Base-by-base conservation (phyloP, 2,329 filamentous ascomycete genomes). In the Myrmaecium sp. region DNA sequence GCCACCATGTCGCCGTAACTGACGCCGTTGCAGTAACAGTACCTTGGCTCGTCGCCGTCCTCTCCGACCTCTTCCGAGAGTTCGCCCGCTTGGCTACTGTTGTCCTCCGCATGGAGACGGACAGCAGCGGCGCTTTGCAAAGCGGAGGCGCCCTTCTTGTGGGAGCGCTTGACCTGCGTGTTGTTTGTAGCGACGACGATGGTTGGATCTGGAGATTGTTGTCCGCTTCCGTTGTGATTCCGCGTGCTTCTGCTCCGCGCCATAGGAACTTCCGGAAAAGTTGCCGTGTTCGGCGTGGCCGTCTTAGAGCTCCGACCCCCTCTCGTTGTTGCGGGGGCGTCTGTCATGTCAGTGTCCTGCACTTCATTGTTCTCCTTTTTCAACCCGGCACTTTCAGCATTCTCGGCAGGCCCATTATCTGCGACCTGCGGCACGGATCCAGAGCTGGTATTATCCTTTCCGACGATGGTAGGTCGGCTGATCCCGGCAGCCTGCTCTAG, bases 1-100 rank as follows among this genome's bases (percentile, higher is more conserved):
- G 67, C 70, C 21, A 75, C 65, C 70, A 75, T 75, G 40, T 72
- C 66, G 11, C 70, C 70, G 41, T 72, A 73, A 35, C 62, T 68
- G 19, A 73, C 69, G 34, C 66, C 65, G 26, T 69, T 67, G 41
- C 70, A 75, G 36, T 69, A 71, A 48, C 70, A 75, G 42, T 74
- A 75, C 21, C 67, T 63, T 33, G 66, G 66, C 26, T 51, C 50
- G 7, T 33, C 32, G 10, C 33, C 21, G 9, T 35, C 34, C 17
- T 55, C 54, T 10, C 54, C 51, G 8, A 45, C 45, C 21, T 42
- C 49, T 12, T 39, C 39, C 5, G 26, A 27, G 5, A 28, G 17
- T 21, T 32, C 30, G 6, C 27, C 33, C 7, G 30, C 30, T n/a
- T 29, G 20, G n/a, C 30, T 27, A 12, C 30, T 30, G 8, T 20